A percentile compares a stretch with the other conserved stretches of the same genome.
phyloP scores from a whole-genome alignment of 2,329 filamentous ascomycete genomes.

The Alternaria rosae region DNA sequence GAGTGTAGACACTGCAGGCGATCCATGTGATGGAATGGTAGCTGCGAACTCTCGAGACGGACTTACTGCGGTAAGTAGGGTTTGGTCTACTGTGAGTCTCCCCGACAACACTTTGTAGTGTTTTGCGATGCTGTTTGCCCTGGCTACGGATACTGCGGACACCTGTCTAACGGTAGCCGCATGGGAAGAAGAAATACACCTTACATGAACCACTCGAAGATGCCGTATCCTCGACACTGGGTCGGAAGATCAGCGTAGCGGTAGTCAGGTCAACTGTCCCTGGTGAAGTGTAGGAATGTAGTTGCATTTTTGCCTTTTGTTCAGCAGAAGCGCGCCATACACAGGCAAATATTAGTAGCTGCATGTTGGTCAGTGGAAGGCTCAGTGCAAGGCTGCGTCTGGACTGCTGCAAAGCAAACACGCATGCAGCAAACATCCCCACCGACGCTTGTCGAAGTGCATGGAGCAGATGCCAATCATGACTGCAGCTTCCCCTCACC shows the following conservation, averaged over 20 bases:
- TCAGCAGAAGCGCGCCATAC: neutral
- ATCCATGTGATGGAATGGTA: neutral
- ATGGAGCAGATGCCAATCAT: neutral
- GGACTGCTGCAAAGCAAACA: neutral
- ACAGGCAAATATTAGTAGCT: neutral
- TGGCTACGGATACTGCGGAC: neutral
- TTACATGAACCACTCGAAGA: neutral
- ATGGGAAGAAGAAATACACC: neutral
- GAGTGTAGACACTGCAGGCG: neutral
- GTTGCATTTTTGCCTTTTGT: neutral
- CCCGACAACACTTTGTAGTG: neutral
- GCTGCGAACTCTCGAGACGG: neutral
- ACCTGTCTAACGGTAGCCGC: neutral
- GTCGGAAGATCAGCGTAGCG: neutral
- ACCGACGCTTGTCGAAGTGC: neutral
- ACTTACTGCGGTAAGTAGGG: neutral
- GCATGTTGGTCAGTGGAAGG: neutral
- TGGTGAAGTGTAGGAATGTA: neutral
- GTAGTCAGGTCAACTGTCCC: neutral
- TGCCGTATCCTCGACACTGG: neutral
- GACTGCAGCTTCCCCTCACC: neutral
- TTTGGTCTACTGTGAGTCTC: neutral
- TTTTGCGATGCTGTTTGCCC: constrained; percentile 1
- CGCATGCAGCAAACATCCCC: neutral
- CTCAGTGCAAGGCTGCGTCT: neutral